phyloP scores from a whole-genome alignment of 2,329 filamentous ascomycete species.

The Elsinoe arachidis region DNA sequence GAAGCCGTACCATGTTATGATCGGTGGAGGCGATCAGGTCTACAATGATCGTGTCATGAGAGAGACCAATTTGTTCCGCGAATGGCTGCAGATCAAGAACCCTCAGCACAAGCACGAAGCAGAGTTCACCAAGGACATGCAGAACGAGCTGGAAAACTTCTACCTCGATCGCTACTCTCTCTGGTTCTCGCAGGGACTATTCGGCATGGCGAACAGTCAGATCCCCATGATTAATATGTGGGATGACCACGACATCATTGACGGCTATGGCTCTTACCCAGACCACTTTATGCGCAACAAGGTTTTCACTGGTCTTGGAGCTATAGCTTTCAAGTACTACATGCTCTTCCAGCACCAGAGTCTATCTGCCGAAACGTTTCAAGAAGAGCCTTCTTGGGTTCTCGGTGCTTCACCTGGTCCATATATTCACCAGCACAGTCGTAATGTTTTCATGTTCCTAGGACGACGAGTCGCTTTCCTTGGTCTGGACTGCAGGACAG shows the following conservation, averaged over 20 bases:
- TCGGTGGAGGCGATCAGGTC: slow-evolving; percentile 93
- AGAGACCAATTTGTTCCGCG: slow-evolving; percentile 65
- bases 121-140: slow-evolving; percentile 72
- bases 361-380: slow-evolving; percentile 67
- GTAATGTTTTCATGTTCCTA: slow-evolving; percentile 76
- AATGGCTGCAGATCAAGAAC: slow-evolving; percentile 78
- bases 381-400: slow-evolving; percentile 84
- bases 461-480: slow-evolving; percentile 73
- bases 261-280: slow-evolving; percentile 85
- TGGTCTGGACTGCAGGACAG: slow-evolving; percentile 83
- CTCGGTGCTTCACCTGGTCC: slow-evolving; percentile 72
- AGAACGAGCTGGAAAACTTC: slow-evolving; percentile 78
- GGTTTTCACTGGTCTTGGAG: slow-evolving; percentile 82
- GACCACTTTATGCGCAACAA: slow-evolving; percentile 84
- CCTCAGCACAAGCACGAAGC: slow-evolving; percentile 68
- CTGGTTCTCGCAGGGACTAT: slow-evolving; percentile 96
- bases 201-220: slow-evolving; percentile 83
- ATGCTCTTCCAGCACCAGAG: slow-evolving; percentile 98
- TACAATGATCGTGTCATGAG: slow-evolving; percentile 83
- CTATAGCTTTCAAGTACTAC: slow-evolving; percentile 96
- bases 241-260: slow-evolving; percentile 69
- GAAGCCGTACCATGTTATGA: slow-evolving; percentile 93
- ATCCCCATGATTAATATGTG: slow-evolving; percentile 99
- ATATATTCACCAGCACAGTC: slow-evolving; percentile 79
- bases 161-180: slow-evolving; percentile 81